Percentiles rank a stretch among this genome's conserved stretches.
Conservation (phyloP, 2,329 filamentous ascomycete genomes). For the Escovopsis sp. region DNA sequence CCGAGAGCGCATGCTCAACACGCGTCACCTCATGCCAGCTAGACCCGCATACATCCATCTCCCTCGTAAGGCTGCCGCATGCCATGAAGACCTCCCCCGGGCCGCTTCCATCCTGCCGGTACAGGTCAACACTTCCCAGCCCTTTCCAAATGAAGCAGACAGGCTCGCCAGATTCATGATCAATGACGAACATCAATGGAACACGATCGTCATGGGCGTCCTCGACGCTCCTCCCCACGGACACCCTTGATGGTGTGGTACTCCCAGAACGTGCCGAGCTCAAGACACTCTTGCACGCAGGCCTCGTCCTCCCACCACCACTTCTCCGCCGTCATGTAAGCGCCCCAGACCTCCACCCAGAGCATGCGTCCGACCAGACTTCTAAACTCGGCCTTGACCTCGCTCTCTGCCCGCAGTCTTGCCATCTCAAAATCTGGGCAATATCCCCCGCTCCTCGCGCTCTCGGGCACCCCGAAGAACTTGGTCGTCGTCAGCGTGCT, state of each 20-base stretch:
- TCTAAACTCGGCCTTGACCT: slow-evolving; percentile 30
- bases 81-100: no score
- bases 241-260: slow-evolving; percentile 41
- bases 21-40: no score
- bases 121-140: no score
- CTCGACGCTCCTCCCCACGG: slow-evolving; percentile 19
- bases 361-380: slow-evolving; percentile 39
- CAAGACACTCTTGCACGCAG: slow-evolving; percentile 38
- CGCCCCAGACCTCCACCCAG: slow-evolving; percentile 47
- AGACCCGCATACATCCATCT: no score
- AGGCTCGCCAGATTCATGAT: no score
- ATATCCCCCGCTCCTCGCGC: slow-evolving; percentile 9
- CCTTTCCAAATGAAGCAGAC: no score
- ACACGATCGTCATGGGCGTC: neutral
- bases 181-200: neutral
- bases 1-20: no score
- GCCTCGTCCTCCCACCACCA: slow-evolving; percentile 50
- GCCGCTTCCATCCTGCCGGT: no score
- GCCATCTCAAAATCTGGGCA: slow-evolving; percentile 12
- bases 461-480: slow-evolving; percentile 30
- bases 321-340: slow-evolving; percentile 28
- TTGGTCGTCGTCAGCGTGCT: slow-evolving; percentile 32
- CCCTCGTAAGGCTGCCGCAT: no score
- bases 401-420: slow-evolving; percentile 11
- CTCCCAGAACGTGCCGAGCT: slow-evolving; percentile 41